These are phyloP conservation scores for Pilobolus umbonatus DNA, from an alignment of 192 early-diverging fungal species.

Conservation along the genomic window DNA sequence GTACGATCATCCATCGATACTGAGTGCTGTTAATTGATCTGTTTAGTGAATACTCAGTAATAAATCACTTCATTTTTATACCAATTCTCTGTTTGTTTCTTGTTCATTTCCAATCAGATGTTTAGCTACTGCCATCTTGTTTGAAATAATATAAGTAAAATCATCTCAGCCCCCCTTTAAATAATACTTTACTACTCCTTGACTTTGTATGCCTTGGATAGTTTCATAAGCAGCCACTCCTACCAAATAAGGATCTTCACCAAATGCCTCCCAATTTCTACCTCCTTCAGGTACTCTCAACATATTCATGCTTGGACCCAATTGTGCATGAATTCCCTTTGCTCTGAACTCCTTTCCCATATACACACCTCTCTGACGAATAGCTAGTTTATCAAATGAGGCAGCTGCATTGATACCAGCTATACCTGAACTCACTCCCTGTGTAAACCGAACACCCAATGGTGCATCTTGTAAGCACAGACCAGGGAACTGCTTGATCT, in stretches of 20 bases:
- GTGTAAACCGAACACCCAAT: slow-evolving; percentile 39
- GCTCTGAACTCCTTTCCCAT: slow-evolving; percentile 55
- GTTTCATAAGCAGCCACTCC: slow-evolving; percentile 26
- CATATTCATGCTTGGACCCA: slow-evolving; percentile 43
- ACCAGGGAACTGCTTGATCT: slow-evolving; percentile 32
- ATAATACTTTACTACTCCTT: slow-evolving; percentile 20
- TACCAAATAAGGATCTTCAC: slow-evolving; percentile 30
- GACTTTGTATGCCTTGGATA: slow-evolving; percentile 21
- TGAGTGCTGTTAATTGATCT: slow-evolving; percentile 4
- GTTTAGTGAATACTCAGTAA: not conserved
- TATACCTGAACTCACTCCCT: slow-evolving; percentile 38
- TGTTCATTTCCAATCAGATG: slow-evolving; percentile 34
- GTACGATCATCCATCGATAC: slow-evolving; percentile 50
- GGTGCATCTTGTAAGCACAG: slow-evolving; percentile 58
- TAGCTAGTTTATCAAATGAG: slow-evolving; percentile 53
- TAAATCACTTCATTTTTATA: not conserved
- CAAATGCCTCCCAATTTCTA: slow-evolving; percentile 32
- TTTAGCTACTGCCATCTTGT: slow-evolving; percentile 28
- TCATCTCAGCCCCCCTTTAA: not conserved
- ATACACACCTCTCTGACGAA: slow-evolving; percentile 38
- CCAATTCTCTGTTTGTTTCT: slow-evolving; percentile 20
- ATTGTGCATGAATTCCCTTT: slow-evolving; percentile 53
- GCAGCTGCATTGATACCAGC: slow-evolving; percentile 56
- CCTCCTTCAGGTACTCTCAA: slow-evolving; percentile 19
- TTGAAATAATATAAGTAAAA: not conserved